Conservation (phyloP, 2,329 filamentous ascomycete genomes). For the Elsinoe australis region DNA sequence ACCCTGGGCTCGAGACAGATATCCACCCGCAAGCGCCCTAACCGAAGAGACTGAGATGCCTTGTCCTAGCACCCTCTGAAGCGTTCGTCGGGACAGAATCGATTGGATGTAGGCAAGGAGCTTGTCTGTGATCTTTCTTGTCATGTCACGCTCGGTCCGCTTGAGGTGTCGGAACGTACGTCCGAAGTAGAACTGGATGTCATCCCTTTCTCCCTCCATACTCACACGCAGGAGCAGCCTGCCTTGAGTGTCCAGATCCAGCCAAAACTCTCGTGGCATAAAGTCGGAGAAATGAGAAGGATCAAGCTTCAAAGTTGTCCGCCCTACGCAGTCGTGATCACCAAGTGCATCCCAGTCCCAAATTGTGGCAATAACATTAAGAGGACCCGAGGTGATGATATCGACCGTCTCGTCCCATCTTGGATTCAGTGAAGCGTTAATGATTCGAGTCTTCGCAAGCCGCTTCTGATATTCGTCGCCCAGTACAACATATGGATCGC, state of each 20-base stretch:
- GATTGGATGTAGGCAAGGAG: slow-evolving; percentile 88
- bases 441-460: slow-evolving; percentile 85
- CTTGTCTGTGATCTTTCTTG: slow-evolving; percentile 95
- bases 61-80: slow-evolving; percentile 66
- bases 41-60: slow-evolving; percentile 57
- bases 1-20: slow-evolving; percentile 50
- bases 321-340: slow-evolving; percentile 93
- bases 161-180: slow-evolving; percentile 94
- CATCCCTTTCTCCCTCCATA: slow-evolving; percentile 97
- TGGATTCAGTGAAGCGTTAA: slow-evolving; percentile 83
- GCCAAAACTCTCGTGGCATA: slow-evolving; percentile 91
- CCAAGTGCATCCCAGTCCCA: slow-evolving; percentile 98
- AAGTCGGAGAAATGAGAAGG: slow-evolving; percentile 97
- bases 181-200: slow-evolving; percentile 97
- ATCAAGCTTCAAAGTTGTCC: slow-evolving; percentile 96
- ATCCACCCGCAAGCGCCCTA: slow-evolving; percentile 53
- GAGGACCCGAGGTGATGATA: slow-evolving; percentile 80
- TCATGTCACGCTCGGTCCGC: slow-evolving; percentile 95
- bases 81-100: slow-evolving; percentile 73
- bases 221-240: slow-evolving; percentile 82
- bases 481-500: slow-evolving; percentile 94
- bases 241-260: slow-evolving; percentile 93
- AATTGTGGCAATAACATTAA: slow-evolving; percentile 92
- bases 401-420: slow-evolving; percentile 97
- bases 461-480: slow-evolving; percentile 97